Base-by-base conservation (phyloP, 1,284 basidiomycete species). In the Leccinum pachyderme region DNA sequence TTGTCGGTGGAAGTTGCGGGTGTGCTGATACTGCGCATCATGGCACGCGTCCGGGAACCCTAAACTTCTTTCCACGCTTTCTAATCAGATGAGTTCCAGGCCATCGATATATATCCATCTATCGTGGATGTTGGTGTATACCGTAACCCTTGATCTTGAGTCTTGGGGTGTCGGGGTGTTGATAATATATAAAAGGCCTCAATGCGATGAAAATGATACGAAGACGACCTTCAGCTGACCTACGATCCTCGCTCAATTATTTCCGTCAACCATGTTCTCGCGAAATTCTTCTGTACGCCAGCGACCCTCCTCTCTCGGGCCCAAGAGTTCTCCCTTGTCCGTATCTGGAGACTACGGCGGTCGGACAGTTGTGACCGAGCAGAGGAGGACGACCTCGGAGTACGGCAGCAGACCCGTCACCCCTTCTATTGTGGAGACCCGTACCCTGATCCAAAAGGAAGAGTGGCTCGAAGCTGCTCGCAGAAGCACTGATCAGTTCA, bases 401-500 rank as follows among this genome's bases (percentile, higher is more conserved):
- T 62, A 53, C 31, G 56, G 61, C 24, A 54, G 54, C 31, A 53
- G 64, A 27, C 51, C 67, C 3, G 12, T 56, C 46, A 66, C 65
- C 7, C 65, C 65, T 0, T 2, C n/a, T 7, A 1, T 58, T 0
- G 18, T 53, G 24, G 67, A 65, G 28, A 0, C 57, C 15, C 63
- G 63, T 22, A 5, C 56, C 3, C 7, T 49, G 7, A 63, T 64
- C 39, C 62, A 57, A 53, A 68, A 60, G 52, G 69, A 69, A 6
- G 59, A 64, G 27, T 69, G 68, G 68, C 59, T 72, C 44, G 55
- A 53, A 3, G 49, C 62, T 13, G 68, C 71, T 52, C 68, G 68
- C 25, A 56, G 59, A 39, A 66, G 68, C 32, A 69, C 68, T 0
- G 59, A 68, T 43, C 53, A 68, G 12, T 72, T 72, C 37, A 72